Percentiles rank a stretch among this genome's conserved stretches.
phyloP scores from a whole-genome alignment of 2,329 filamentous ascomycete genomes.

The Penicillium sp. region DNA sequence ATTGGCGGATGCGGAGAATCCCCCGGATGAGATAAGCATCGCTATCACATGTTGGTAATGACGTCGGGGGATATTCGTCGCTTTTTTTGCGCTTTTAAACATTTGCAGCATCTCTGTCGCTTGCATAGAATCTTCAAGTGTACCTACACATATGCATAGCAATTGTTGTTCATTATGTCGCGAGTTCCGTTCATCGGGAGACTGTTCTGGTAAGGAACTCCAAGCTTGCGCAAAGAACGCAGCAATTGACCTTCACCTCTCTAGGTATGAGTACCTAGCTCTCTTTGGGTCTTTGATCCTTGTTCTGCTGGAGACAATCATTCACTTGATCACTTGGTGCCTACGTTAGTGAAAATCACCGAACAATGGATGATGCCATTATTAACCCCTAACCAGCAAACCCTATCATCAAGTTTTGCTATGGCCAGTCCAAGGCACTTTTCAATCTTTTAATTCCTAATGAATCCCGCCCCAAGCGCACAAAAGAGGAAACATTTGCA shows the following conservation, averaged over 20 bases:
- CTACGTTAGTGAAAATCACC: conserved; percentile 62
- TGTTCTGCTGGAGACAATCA: conserved; percentile 75
- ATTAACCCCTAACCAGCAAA: conserved; percentile 54
- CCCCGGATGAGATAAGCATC: conserved; percentile 36
- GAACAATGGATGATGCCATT: background rate
- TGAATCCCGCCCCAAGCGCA: conserved; percentile 64
- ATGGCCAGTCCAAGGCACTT: conserved; percentile 73
- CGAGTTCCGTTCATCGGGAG: conserved; percentile 63
- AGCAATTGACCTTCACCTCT: conserved; percentile 8
- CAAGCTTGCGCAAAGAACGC: background rate
- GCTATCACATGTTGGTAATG: conserved; percentile 27
- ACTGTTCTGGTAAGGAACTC: conserved; percentile 48
- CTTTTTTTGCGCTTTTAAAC: background rate
- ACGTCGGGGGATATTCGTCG: conserved; percentile 16
- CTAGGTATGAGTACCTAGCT: conserved; percentile 80
- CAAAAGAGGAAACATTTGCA: conserved; percentile 67
- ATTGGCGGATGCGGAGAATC: conserved; percentile 13
- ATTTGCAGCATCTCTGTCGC: background rate
- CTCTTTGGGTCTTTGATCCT: conserved; percentile 80
- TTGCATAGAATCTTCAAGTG: background rate
- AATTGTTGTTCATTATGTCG: conserved; percentile 43
- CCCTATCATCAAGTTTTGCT: conserved; percentile 77
- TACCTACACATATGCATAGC: conserved; percentile 5
- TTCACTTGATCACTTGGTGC: conserved; percentile 81
- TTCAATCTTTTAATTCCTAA: conserved; percentile 77